Percentiles rank a stretch among this genome's conserved stretches.
Evolutionary conservation across 2,329 filamentous ascomycete species (phyloP).

Genomic region (Calonectria montana): DNA sequence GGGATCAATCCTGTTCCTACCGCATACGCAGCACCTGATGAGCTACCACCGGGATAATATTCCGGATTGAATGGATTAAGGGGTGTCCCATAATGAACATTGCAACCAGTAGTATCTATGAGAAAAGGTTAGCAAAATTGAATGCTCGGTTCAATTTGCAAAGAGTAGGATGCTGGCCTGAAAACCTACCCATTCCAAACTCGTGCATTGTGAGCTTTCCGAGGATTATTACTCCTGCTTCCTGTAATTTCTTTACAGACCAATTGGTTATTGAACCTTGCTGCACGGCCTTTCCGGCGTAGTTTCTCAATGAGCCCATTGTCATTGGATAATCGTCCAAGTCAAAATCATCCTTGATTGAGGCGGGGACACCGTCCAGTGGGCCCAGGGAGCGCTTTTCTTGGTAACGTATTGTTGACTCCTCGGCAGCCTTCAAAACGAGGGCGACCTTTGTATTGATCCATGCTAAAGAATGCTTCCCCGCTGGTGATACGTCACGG

Average conservation of each 20-base stretch:
- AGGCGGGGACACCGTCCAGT: conserved; percentile 79
- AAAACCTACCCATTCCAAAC: conserved; percentile 70
- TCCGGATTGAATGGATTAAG: conserved; percentile 77
- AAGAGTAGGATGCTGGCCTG: not conserved
- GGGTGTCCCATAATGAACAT: conserved; percentile 78
- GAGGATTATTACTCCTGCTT: conserved; percentile 77
- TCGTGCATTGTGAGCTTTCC: conserved; percentile 84
- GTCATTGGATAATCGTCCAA: conserved; percentile 77
- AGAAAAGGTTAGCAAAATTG: conserved; percentile 7
- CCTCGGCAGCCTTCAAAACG: conserved; percentile 56
- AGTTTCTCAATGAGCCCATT: conserved; percentile 71
- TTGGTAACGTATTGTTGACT: conserved; percentile 59
- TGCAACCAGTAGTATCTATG: conserved; percentile 79
- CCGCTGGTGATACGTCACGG: conserved; percentile 49
- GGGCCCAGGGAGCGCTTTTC: conserved; percentile 69
- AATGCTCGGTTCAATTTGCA: too few species aligned
- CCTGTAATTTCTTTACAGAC: conserved; percentile 76
- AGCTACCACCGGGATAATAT: conserved; percentile 84
- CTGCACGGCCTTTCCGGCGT: conserved; percentile 58
- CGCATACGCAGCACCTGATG: conserved; percentile 78
- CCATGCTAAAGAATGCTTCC: conserved; percentile 56
- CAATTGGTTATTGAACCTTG: conserved; percentile 66
- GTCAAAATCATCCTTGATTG: conserved; percentile 82
- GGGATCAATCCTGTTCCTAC: conserved; percentile 77
- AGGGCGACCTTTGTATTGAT: conserved; percentile 55